Evolutionary conservation across 148 eudicot species (phyloP), one percentile per base, ranked within the genome.

Genomic region (Suaeda aralocaspica): DNA sequence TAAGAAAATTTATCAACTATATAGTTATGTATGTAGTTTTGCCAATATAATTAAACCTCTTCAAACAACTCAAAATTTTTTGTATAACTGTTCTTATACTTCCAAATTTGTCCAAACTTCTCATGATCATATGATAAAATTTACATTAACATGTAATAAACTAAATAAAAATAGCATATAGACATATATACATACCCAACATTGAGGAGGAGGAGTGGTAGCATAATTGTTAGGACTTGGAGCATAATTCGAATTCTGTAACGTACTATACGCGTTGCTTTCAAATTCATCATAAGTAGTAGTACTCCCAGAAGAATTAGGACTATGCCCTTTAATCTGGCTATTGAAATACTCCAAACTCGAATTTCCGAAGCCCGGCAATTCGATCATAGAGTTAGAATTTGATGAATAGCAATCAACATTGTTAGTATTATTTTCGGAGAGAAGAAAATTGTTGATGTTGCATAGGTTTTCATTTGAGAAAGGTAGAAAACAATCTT

Each of bases 141-240:
- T 36, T 36, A 36, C 8, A 36, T 3, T 36, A 36, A 36, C 8
- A n/a, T n/a, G n/a, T n/a, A n/a, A n/a, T n/a, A n/a, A 2, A 33
- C 30, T 9, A 2, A 45, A 2, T 45, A 13, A 50, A 50, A 6
- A 8, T 19, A 3, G 46, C 30, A 5, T 0, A 29, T 11, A 29
- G n/a, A 31, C 9, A 67, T 6, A 29, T 22, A 19, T 22, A 25
- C 77, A 9, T 74, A 74, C 77, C 77, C 61, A 68, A 67, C 44
- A 49, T 12, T 67, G 28, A 18, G 26, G 59, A 45, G 26, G 59
- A 45, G 48, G 16, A 33, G 22, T 13, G 18, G 59, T 61, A 67
- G 5, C 36, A 36, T 53, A 51, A 39, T 19, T 51, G 53, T 48
- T 73, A 18, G 76, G 1, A 63, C 67, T 39, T 13, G 45, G 21